Evolutionary conservation across 176 grass and related monocot genomes (phyloP), one percentile per base, ranked within the genome.

Genomic region (Pontederia paniculata): DNA sequence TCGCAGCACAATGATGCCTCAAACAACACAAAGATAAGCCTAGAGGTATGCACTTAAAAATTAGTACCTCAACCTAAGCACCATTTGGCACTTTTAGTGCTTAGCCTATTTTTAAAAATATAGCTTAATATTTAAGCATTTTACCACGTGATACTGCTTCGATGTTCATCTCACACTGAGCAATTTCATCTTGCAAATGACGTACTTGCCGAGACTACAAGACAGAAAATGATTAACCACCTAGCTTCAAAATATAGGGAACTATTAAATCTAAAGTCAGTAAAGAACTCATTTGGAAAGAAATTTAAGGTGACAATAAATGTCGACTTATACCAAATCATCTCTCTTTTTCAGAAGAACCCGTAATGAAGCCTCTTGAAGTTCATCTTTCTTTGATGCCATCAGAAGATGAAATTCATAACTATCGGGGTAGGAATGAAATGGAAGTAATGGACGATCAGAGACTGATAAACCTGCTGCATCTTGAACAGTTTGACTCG

Each of bases 111-210:
- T 4, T 2, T n/a, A n/a, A n/a, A n/a, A n/a, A n/a, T 18, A 12
- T 44, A 11, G 17, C 9, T 12, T 43, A 18, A 17, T 3, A 9
- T 44, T 50, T 52, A 16, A 63, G 42, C 41, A n/a, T 17, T 61
- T 57, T 82, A 76, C 79, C 68, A 9, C 8, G 67, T 9, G 63
- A 57, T 42, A 77, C 67, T 53, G 31, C 66, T 14, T 73, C 73
- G 42, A 82, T 82, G 54, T 82, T 59, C 79, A 82, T 77, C 47
- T 82, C 79, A 23, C 57, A 68, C 49, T 63, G 62, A 67, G 63
- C 69, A 73, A 52, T 68, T 73, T 55, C 50, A 17, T 82, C 79
- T 54, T 68, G 62, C 37, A 82, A 22, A 44, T 44, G 48, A 23
- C 45, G 50, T 62, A 72, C 55, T 54, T 72, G 42, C 25, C 5